Evolutionary conservation across 73 alveolate genomes (phyloP).

Genomic region (Paramecium primaurelia): DNA sequence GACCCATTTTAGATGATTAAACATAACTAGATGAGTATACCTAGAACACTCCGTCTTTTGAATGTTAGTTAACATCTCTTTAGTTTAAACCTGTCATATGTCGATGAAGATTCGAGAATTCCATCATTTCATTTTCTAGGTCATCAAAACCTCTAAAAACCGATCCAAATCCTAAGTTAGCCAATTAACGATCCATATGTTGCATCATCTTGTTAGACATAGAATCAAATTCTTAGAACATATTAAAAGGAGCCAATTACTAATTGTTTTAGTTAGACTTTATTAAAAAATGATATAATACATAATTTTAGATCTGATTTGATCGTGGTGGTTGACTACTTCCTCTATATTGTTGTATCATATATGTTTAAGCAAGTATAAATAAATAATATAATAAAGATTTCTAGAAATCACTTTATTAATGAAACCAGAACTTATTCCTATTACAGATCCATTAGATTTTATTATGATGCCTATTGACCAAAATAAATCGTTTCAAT

Average conservation of each 20-base stretch:
- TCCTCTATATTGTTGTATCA: constrained; percentile 19
- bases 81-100: background rate
- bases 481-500: background rate
- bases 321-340: constrained; percentile 43
- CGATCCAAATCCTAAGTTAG: constrained; percentile 20
- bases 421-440: background rate
- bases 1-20: constrained; percentile 23
- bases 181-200: constrained; percentile 39
- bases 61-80: constrained; percentile 23
- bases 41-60: constrained; percentile 30
- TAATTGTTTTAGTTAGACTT: background rate
- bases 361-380: background rate
- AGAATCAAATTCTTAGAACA: constrained; percentile 21
- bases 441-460: background rate
- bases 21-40: constrained; percentile 44
- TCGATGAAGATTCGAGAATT: constrained; percentile 15
- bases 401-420: background rate
- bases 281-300: background rate
- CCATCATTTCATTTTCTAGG: constrained; percentile 42
- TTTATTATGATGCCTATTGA: background rate
- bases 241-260: background rate
- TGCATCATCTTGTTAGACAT: constrained; percentile 19
- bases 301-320: background rate
- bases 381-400: background rate
- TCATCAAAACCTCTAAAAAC: constrained; percentile 29